Evolutionary conservation across 2,329 filamentous ascomycete species (phyloP).

Genomic region (Ascocoryne sarcoides): DNA sequence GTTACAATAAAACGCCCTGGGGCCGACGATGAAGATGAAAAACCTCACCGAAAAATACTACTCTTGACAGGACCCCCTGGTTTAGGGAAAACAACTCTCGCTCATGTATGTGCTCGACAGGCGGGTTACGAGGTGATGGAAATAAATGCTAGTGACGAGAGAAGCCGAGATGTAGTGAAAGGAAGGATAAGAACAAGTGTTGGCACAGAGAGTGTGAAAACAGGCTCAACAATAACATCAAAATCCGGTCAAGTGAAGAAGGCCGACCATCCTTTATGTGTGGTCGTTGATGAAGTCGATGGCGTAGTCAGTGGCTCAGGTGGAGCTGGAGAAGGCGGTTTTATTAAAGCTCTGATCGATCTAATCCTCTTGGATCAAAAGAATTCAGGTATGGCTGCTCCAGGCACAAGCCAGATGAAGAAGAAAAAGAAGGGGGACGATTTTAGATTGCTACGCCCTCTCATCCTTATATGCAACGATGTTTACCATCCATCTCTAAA

Average conservation of each 20-base stretch:
- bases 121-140: conserved; percentile 95
- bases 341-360: conserved; percentile 90
- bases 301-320: conserved; percentile 79
- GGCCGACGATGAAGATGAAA: conserved; percentile 54
- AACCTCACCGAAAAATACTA: conserved; percentile 75
- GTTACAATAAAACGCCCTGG: conserved; percentile 33
- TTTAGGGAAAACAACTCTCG: conserved; percentile 89
- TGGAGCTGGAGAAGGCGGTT: conserved; percentile 77
- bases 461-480: conserved; percentile 96
- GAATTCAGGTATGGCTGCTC: conserved; percentile 42
- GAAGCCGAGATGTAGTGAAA: conserved; percentile 82
- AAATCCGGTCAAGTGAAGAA: conserved; percentile 51
- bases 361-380: conserved; percentile 79
- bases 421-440: conserved; percentile 67
- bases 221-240: conserved; percentile 47
- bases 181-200: conserved; percentile 85
- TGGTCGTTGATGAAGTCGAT: conserved; percentile 94
- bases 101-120: conserved; percentile 90
- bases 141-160: conserved; percentile 95
- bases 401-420: conserved; percentile 30
- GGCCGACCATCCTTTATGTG: conserved; percentile 77
- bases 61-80: conserved; percentile 87
- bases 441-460: conserved; percentile 76
- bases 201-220: conserved; percentile 87
- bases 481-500: conserved; percentile 86